Conservation (phyloP, 164 flowering plant genomes). For the Pachysandra terminalis region DNA sequence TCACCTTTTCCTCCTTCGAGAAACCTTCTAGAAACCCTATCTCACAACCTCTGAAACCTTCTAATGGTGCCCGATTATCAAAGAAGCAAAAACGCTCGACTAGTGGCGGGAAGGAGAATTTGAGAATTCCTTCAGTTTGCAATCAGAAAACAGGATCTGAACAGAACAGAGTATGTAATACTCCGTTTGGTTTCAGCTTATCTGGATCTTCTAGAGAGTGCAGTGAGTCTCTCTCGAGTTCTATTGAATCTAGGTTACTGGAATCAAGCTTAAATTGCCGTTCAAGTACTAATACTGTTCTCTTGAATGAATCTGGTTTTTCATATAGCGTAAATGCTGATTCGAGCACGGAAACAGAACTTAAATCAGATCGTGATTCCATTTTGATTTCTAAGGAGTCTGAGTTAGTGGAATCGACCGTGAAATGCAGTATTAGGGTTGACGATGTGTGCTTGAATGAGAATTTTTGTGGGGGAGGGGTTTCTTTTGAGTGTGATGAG, state of each 20-base stretch:
- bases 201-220: conserved; percentile 6
- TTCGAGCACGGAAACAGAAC: background rate
- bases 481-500: background rate
- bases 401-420: background rate
- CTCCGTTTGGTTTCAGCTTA: background rate
- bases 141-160: background rate
- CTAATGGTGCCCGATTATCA: conserved; percentile 18
- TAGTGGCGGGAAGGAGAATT: conserved; percentile 36
- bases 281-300: background rate
- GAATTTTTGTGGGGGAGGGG: background rate
- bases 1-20: background rate
- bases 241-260: conserved; percentile 18
- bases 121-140: background rate
- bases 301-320: background rate
- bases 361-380: background rate
- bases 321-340: background rate
- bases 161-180: conserved; percentile 6
- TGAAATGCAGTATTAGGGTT: background rate
- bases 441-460: conserved; percentile 4
- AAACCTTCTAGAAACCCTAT: conserved; percentile 7
- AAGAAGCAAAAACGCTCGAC: conserved; percentile 26
- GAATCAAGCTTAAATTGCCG: conserved; percentile 8
- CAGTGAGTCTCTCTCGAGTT: conserved; percentile 5
- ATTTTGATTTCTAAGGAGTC: conserved; percentile 7
- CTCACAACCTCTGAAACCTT: conserved; percentile 29